A percentile compares a stretch with the other conserved stretches of the same genome.
These are phyloP conservation scores for Mortierella antarctica DNA, from an alignment of 192 early-diverging fungal species.

Conservation along the genomic window DNA sequence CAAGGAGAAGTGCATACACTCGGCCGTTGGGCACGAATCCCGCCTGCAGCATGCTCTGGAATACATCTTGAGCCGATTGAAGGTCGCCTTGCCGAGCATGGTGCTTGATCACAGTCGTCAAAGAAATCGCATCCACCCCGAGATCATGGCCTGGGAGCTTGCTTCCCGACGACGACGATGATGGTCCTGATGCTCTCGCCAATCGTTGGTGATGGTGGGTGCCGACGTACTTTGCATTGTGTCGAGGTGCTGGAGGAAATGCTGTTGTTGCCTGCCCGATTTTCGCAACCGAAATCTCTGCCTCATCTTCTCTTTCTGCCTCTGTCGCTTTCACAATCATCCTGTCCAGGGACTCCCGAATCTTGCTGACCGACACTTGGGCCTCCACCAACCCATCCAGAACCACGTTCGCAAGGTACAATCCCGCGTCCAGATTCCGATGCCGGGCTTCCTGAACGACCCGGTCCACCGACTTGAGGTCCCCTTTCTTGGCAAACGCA, in stretches of 20 bases:
- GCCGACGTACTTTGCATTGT: neutral
- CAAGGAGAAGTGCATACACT: conserved; percentile 17
- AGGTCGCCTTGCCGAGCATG: conserved; percentile 34
- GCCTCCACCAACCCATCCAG: conserved; percentile 32
- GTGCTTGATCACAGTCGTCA: conserved; percentile 45
- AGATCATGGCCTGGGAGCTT: neutral
- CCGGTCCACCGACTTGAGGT: conserved; percentile 35
- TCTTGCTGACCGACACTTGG: conserved; percentile 10
- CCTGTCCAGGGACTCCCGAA: conserved; percentile 26
- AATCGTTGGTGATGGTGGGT: neutral
- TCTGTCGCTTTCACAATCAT: neutral
- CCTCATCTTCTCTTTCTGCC: conserved; percentile 1
- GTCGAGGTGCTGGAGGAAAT: neutral
- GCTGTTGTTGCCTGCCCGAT: neutral
- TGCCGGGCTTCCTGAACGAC: conserved; percentile 28
- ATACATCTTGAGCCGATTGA: conserved; percentile 16
- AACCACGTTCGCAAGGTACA: conserved; percentile 26
- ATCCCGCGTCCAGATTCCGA: conserved; percentile 20
- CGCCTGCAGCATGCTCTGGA: conserved; percentile 32
- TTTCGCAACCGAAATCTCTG: conserved; percentile 12
- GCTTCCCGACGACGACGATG: neutral
- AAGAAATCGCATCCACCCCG: conserved; percentile 24
- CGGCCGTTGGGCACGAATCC: conserved; percentile 27
- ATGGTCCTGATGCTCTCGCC: neutral
- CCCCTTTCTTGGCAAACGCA: conserved; percentile 39